Evolutionary conservation across 2,329 filamentous ascomycete species (phyloP).

Genomic region (Lomentospora prolificans): DNA sequence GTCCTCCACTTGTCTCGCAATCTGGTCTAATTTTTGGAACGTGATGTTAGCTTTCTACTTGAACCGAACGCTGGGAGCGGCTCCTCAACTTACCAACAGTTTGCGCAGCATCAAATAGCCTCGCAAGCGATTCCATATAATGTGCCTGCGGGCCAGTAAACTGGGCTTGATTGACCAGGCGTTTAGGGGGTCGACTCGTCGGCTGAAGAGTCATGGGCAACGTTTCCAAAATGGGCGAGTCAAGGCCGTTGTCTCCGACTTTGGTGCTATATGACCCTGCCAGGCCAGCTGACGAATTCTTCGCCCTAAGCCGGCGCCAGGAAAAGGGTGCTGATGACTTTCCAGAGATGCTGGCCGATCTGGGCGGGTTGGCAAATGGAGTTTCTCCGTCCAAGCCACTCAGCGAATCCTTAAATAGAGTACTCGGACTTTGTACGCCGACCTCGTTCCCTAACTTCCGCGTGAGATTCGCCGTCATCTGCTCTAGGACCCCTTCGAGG

Average conservation of each 20-base stretch:
- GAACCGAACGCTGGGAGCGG: too few relatives aligned
- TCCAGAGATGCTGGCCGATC: conserved; percentile 52
- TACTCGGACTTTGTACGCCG: conserved; percentile 64
- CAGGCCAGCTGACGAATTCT: conserved; percentile 65
- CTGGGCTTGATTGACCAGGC: conserved; percentile 56
- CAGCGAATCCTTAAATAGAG: conserved; percentile 64
- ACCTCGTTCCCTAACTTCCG: conserved; percentile 93
- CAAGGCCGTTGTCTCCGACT: conserved; percentile 32
- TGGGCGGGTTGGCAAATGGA: conserved; percentile 30
- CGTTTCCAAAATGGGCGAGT: conserved; percentile 56
- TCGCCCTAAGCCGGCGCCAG: conserved; percentile 82
- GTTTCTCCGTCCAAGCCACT: conserved; percentile 34
- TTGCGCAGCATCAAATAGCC: conserved; percentile 87
- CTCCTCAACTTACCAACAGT: conserved; percentile 64
- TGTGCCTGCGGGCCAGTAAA: conserved; percentile 78
- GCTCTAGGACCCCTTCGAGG: conserved; percentile 76
- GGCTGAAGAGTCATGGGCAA: conserved; percentile 65
- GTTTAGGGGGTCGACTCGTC: conserved; percentile 58
- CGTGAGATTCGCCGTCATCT: conserved; percentile 63
- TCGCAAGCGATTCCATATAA: conserved; percentile 86
- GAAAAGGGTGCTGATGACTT: conserved; percentile 60
- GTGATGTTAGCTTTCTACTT: conserved; percentile 17
- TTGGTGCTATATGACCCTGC: conserved; percentile 33
- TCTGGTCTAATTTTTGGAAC: conserved; percentile 57
- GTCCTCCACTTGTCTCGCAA: conserved; percentile 91